phyloP scores from a whole-genome alignment of 306 rosid genomes.

The Trifolium subterraneum region DNA sequence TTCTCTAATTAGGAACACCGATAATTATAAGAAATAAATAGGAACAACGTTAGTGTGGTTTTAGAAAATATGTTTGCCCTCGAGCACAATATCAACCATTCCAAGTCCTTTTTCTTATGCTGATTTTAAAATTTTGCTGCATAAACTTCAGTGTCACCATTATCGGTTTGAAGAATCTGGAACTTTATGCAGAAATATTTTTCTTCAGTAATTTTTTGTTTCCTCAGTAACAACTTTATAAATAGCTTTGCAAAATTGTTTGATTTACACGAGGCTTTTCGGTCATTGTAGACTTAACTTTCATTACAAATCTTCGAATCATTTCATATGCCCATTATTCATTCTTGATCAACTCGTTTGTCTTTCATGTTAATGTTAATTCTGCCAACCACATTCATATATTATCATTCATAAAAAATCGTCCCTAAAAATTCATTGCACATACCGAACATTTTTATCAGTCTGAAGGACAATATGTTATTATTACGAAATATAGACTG shows the following conservation, averaged over 20 bases:
- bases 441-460: not conserved
- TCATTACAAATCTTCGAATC: not conserved
- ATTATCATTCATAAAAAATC: not conserved
- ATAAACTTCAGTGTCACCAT: not conserved
- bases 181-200: not conserved
- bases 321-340: not conserved
- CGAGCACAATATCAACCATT: not conserved
- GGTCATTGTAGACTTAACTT: constrained; percentile 1
- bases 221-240: not conserved
- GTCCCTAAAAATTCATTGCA: not conserved
- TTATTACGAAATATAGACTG: not conserved
- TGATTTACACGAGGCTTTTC: not conserved
- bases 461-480: not conserved
- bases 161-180: not conserved
- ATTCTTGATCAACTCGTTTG: not conserved
- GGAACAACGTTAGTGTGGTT: not conserved
- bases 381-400: not conserved
- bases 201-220: not conserved
- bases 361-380: not conserved
- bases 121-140: not conserved
- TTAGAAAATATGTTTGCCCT: not conserved
- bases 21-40: not conserved
- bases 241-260: not conserved
- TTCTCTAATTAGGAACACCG: not conserved
- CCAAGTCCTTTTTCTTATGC: not conserved